Base-by-base conservation (phyloP, 495 filamentous ascomycete genomes). In the Lasiosphaeris hirsuta region DNA sequence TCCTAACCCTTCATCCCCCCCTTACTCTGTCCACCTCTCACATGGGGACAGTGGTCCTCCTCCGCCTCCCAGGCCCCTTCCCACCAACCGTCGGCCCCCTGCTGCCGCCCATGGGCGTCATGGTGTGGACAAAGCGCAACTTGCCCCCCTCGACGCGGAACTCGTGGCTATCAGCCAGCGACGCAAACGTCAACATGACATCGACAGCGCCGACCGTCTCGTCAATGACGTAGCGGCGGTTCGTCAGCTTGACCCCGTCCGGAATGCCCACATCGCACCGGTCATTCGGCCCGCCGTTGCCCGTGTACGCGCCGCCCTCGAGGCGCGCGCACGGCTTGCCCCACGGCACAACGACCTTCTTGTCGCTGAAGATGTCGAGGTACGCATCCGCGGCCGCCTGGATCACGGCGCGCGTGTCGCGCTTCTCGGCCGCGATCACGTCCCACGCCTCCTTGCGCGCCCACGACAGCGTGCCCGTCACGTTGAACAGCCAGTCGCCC, bases 221-320 rank as follows among this genome's bases (percentile, higher is more conserved):
- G 58, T 81, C 78, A 51, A 81, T 79, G n/a, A 81, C 75, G 55
- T 80, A 80, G 36, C 73, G 72, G 18, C 78, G 62, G 58, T 76
- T 74, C 4, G 52, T 48, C 35, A 80, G 59, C 34, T 58, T 35
- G 10, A 77, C 72, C 5, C 72, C 74, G 38, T 61, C 72, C 4
- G 68, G 65, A 37, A 75, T 69, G 3, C 74, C 74, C 3, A 75
- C 69, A 40, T 74, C 64, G 40, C 74, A 77, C 33, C 63, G 68
- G 23, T 71, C 68, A 47, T 61, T 70, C 0, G 58, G 64, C 0
- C 64, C 67, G 17, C 74, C 74, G 3, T 59, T 66, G 10, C 71
- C 74, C 30, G 74, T 77, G 54, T 75, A 75, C 42, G 58, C n/a
- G 2, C 77, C 76, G 7, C 78, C 78, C 56, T 81, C 78, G 3